A percentile compares a stretch with the other conserved stretches of the same genome.
phyloP scores from a whole-genome alignment of 352 stramenopile species.

The Globisporangium emineosum region DNA sequence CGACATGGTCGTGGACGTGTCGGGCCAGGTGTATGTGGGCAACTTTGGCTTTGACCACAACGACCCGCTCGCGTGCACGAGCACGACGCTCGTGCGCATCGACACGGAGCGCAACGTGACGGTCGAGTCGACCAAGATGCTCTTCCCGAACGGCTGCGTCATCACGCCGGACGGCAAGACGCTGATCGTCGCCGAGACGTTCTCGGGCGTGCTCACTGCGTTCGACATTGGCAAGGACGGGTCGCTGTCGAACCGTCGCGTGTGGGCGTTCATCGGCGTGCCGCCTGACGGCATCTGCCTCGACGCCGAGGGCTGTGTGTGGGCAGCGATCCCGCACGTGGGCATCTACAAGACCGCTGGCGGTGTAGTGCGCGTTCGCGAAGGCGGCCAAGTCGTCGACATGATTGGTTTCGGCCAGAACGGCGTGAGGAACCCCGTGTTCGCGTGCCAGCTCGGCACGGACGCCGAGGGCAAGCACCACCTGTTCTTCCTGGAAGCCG shows the following conservation, averaged over 20 bases:
- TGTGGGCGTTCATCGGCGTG: conserved; percentile 55
- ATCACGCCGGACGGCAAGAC: conserved; percentile 73
- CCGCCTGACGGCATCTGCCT: conserved; percentile 58
- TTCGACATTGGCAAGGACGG: conserved; percentile 59
- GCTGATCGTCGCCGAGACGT: conserved; percentile 68
- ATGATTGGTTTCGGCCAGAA: conserved; percentile 60
- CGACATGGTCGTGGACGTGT: conserved; percentile 54
- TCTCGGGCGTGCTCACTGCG: conserved; percentile 45
- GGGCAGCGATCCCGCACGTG: conserved; percentile 50
- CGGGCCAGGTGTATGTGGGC: conserved; percentile 47
- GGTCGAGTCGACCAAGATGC: conserved; percentile 50
- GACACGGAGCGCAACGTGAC: conserved; percentile 37
- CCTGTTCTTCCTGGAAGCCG: conserved; percentile 59
- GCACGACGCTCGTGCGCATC: conserved; percentile 58
- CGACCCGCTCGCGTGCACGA: conserved; percentile 27
- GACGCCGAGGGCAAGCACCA: conserved; percentile 45
- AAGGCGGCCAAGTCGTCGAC: conserved; percentile 53
- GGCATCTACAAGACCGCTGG: conserved; percentile 45
- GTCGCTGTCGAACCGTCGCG: conserved; percentile 36
- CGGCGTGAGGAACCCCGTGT: conserved; percentile 45
- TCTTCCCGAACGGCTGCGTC: conserved; percentile 73
- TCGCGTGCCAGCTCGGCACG: conserved; percentile 61
- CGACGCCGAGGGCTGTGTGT: conserved; percentile 66
- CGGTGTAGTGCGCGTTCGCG: conserved; percentile 46
- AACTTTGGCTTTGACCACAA: conserved; percentile 66